phyloP scores from a whole-genome alignment of 257 asterid species.

The Solanum etuberosum region DNA sequence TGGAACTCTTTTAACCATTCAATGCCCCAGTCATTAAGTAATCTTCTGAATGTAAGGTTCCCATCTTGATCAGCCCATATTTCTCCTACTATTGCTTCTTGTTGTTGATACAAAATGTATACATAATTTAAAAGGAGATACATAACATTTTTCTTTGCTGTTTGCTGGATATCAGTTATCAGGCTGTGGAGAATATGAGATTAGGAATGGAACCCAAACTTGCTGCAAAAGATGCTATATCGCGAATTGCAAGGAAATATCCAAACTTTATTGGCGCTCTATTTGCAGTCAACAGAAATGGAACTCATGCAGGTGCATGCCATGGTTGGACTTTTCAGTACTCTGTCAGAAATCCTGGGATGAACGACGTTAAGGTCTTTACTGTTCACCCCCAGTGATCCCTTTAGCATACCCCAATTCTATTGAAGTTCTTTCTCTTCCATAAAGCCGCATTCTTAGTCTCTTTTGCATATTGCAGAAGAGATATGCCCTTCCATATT shows the following conservation, averaged over 20 bases:
- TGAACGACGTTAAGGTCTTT: constrained; percentile 56
- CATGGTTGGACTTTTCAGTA: constrained; percentile 96
- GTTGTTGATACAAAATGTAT: background rate
- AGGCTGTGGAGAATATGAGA: constrained; percentile 97
- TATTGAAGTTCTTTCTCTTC: background rate
- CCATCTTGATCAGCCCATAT: background rate
- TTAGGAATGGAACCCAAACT: constrained; percentile 83
- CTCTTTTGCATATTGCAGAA: background rate
- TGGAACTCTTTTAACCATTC: background rate
- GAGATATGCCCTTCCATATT: background rate
- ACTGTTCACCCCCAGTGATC: constrained; percentile 29
- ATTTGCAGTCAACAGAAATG: constrained; percentile 59
- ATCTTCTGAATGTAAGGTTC: background rate
- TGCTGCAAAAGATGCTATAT: constrained; percentile 82
- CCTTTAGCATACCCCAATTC: background rate
- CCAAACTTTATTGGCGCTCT: constrained; percentile 81
- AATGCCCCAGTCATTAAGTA: background rate
- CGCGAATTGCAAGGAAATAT: constrained; percentile 60
- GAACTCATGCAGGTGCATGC: constrained; percentile 87
- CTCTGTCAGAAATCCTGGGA: constrained; percentile 58
- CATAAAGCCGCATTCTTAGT: background rate
- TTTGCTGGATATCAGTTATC: constrained; percentile 44
- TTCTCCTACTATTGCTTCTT: background rate
- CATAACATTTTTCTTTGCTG: background rate
- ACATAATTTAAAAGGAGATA: background rate